phyloP scores from a whole-genome alignment of 1,284 basidiomycete genomes.

The Rhizoctonia solani region DNA sequence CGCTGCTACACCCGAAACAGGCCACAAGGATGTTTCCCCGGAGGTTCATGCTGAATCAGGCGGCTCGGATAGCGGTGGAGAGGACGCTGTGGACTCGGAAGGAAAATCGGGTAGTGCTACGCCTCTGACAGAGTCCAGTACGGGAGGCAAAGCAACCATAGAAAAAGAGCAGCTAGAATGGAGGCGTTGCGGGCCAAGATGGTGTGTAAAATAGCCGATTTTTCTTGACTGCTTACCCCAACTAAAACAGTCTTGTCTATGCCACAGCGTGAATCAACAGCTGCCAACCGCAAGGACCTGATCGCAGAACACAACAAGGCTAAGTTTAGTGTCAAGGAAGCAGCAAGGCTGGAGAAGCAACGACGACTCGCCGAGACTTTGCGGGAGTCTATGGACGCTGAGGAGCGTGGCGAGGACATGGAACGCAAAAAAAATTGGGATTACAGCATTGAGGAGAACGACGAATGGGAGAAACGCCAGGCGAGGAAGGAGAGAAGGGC shows the following conservation, averaged over 20 bases:
- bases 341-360: constrained; percentile 81
- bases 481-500: constrained; percentile 73
- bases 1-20: neutral
- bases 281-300: constrained; percentile 81
- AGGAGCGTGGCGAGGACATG: constrained; percentile 75
- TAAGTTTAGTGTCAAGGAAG: constrained; percentile 74
- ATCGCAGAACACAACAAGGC: constrained; percentile 79
- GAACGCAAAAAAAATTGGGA: constrained; percentile 88
- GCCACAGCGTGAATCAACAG: constrained; percentile 69
- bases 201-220: constrained; percentile 53
- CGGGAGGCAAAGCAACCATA: constrained; percentile 51
- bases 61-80: too few relatives aligned
- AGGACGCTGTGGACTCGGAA: neutral
- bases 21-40: too few relatives aligned
- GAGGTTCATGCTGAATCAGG: too few relatives aligned
- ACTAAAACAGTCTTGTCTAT: neutral
- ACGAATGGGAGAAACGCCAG: constrained; percentile 89
- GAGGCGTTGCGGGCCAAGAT: constrained; percentile 74
- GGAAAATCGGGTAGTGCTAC: neutral
- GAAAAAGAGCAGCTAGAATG: constrained; percentile 77
- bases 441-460: constrained; percentile 93
- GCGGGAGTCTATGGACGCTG: constrained; percentile 83
- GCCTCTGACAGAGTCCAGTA: neutral
- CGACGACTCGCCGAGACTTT: constrained; percentile 87
- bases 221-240: constrained; percentile 11